Evolutionary conservation across 2,329 filamentous ascomycete species (phyloP), one percentile per base, ranked within the genome.

Genomic region (Trichoderma koningiopsis): DNA sequence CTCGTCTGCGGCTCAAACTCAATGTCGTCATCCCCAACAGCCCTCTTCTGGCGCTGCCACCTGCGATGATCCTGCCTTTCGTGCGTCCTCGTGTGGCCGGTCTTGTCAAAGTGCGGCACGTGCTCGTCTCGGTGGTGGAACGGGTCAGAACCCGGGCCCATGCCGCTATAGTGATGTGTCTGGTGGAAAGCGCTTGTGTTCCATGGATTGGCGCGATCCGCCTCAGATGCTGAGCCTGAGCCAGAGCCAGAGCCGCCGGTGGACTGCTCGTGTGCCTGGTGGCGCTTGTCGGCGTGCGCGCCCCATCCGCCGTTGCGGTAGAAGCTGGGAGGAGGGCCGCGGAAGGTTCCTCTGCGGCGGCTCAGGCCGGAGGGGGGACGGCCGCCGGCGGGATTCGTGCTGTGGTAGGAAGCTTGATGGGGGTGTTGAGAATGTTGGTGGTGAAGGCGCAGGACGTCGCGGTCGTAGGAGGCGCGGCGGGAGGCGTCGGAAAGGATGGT

Each of bases 251-350:
- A 72, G n/a, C 77, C 77, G 68, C 76, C 79, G 75, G 74, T 82
- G 71, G 77, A 76, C 58, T 79, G 75, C 64, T 85, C 83, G 70
- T 88, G 85, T 56, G 85, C 85, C 43, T 84, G 83, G 66, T 81
- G 79, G 47, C 89, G 79, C 80, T 91, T 91, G 43, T 86, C 86
- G 2, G 81, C 77, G 70, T 92, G 87, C 3, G 82, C 78, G 59
- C 92, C 92, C 86, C 93, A 96, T 3, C 92, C 93, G 5, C 93
- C 94, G 71, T 86, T 89, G 22, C 90, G 87, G 80, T 93, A 97
- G 82, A 97, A 98, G 72, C 89, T 92, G 0, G 95, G 94, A 62
- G 96, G 94, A 4, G 96, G 95, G 0, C 95, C 95, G 24, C 87
- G 88, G 79, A 96, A 97, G 5, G 90, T 85, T 2, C 89, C 88